Conservation (phyloP, 176 grass and related monocot species). For the maize (Zea mays) region Zm-B73-REFERENCE-NAM-5.0 NC_050103.1:99202001-99202500, state of each 20-base stretch:
- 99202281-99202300: neutral
- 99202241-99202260: neutral
- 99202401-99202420: neutral
- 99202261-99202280: neutral
- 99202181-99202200: no score
- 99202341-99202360: neutral
- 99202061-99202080: conserved; percentile 9
- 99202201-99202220: neutral
- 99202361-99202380: neutral
- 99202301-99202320: neutral
- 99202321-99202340: neutral
- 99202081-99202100: neutral
- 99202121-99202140: neutral
- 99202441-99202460: conserved; percentile 12
- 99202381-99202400: neutral
- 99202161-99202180: neutral
- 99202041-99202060: neutral
- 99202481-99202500: neutral
- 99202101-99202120: neutral
- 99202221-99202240: neutral
- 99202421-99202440: neutral
- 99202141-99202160: neutral
- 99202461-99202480: neutral
- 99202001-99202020: no score
- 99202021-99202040: no score